Percentiles rank a stretch among this genome's conserved stretches.
Evolutionary conservation across 768 basidiomycete genomes (phyloP).

Genomic region (Epithele typhae): DNA sequence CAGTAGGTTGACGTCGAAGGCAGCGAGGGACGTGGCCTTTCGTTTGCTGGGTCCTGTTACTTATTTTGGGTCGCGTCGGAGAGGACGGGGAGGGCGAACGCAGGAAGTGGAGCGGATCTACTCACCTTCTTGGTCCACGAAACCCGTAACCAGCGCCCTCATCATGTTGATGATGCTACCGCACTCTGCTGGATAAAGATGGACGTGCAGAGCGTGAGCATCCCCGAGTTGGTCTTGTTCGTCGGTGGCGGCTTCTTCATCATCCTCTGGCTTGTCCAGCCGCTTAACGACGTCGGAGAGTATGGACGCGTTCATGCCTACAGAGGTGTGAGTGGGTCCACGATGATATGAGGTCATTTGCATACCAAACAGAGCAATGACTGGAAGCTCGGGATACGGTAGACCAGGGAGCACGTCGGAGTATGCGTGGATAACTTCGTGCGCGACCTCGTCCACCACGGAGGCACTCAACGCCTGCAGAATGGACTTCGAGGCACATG

Average conservation of each 20-base stretch:
- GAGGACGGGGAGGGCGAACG: background rate
- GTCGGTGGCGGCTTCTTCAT: background rate
- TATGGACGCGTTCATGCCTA: constrained; percentile 17
- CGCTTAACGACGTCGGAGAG: constrained; percentile 1
- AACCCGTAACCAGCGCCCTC: constrained; percentile 49
- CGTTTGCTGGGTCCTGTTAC: constrained; percentile 27
- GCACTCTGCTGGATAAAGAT: constrained; percentile 58
- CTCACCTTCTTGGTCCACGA: constrained; percentile 36
- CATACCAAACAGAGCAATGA: constrained; percentile 54
- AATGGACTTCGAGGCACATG: constrained; percentile 32
- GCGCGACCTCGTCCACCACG: constrained; percentile 40
- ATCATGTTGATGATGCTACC: constrained; percentile 47
- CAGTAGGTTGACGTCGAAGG: constrained; percentile 58
- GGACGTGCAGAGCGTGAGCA: constrained; percentile 29
- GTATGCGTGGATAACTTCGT: constrained; percentile 43
- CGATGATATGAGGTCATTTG: background rate
- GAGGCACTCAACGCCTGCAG: constrained; percentile 45
- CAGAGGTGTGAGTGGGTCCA: background rate
- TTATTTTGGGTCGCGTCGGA: too few relatives aligned
- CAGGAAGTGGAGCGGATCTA: constrained; percentile 16
- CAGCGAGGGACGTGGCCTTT: constrained; percentile 49
- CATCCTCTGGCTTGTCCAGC: background rate
- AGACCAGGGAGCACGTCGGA: constrained; percentile 44
- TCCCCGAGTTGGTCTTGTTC: constrained; percentile 9
- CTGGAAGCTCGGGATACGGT: constrained; percentile 59